phyloP scores from a whole-genome alignment of 495 filamentous ascomycete genomes.

The Lasiosphaeria ovina region DNA sequence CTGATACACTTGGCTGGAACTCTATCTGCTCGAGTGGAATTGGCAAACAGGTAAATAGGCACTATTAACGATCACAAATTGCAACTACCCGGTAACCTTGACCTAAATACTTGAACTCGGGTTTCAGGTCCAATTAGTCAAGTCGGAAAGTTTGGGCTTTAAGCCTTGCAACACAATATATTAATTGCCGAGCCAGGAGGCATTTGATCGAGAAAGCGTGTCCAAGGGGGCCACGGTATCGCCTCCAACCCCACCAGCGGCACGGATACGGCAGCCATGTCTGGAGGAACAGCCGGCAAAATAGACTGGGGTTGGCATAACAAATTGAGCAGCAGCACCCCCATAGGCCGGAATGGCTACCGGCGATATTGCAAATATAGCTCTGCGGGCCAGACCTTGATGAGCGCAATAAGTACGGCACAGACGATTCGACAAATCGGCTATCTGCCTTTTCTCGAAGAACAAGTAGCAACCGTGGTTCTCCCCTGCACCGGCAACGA shows the following conservation, averaged over 20 bases:
- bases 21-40: no score
- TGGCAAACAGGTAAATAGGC: no score
- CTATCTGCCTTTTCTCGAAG: background rate
- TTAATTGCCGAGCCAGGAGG: no score
- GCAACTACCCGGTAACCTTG: no score
- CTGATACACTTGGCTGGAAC: no score
- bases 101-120: no score
- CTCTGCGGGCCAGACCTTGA: background rate
- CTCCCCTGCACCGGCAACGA: background rate
- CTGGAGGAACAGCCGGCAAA: conserved; percentile 10
- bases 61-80: no score
- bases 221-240: background rate
- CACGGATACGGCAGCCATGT: background rate
- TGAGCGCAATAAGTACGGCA: conserved; percentile 1
- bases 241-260: background rate
- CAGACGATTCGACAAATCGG: background rate
- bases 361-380: conserved; percentile 15
- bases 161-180: no score
- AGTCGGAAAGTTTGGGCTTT: no score
- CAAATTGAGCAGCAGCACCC: background rate
- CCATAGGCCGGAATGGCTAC: conserved; percentile 9
- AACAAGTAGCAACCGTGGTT: conserved; percentile 1
- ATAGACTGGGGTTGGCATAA: conserved; percentile 9
- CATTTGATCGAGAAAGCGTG: no score
- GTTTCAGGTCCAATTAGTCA: no score